Conservation (phyloP, 2,329 filamentous ascomycete genomes). For the Talaromyces sp. region DNA sequence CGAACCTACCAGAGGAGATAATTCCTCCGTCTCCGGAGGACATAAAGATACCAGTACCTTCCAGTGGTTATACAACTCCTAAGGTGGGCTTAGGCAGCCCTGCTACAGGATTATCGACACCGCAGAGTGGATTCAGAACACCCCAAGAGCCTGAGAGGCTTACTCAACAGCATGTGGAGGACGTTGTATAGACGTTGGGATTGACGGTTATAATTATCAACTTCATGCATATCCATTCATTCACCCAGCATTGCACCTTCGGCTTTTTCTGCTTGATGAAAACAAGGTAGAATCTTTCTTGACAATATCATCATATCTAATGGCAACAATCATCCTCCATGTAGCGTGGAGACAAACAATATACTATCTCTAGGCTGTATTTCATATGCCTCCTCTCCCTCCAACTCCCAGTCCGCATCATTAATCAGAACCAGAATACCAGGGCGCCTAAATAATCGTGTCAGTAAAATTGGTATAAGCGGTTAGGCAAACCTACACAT, state of each 20-base stretch:
- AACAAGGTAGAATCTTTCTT: conserved; percentile 9
- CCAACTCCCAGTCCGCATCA: conserved; percentile 96
- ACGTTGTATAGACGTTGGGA: conserved; percentile 35
- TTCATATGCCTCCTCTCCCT: conserved; percentile 89
- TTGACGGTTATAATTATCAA: background rate
- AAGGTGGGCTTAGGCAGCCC: conserved; percentile 43
- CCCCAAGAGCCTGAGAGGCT: conserved; percentile 47
- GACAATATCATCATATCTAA: conserved; percentile 11
- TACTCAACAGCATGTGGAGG: conserved; percentile 46
- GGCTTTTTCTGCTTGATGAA: conserved; percentile 11
- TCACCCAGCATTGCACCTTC: conserved; percentile 3
- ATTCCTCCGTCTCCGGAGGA: conserved; percentile 78
- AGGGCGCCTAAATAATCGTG: conserved; percentile 65
- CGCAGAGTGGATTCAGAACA: conserved; percentile 43
- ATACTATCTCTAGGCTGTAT: conserved; percentile 81
- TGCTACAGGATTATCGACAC: conserved; percentile 42
- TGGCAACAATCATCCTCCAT: conserved; percentile 68
- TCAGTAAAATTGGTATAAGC: background rate
- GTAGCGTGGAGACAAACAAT: conserved; percentile 92
- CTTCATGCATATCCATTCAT: background rate
- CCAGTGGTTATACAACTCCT: conserved; percentile 51
- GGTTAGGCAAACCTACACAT: conserved; percentile 66
- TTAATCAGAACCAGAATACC: conserved; percentile 97
- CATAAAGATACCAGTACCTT: conserved; percentile 72
- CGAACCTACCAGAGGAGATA: conserved; percentile 62